Percentiles rank a stretch among this genome's conserved stretches.
Evolutionary conservation across 2,329 filamentous ascomycete species (phyloP).

Genomic region (Acrodontium crateriforme): DNA sequence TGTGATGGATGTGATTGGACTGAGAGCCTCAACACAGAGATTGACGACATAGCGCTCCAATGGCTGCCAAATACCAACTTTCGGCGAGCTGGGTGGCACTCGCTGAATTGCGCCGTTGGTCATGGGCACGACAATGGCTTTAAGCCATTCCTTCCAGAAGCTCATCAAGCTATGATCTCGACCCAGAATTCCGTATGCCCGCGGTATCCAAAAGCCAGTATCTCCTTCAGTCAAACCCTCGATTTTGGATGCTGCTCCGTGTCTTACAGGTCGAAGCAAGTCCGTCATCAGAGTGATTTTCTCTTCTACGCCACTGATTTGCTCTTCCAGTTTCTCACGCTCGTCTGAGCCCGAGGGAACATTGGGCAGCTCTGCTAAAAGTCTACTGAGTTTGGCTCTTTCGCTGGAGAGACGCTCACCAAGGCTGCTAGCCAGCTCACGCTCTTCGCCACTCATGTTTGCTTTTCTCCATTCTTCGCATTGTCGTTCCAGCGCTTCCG

Average conservation of each 20-base stretch:
- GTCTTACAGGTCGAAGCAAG: conserved; percentile 77
- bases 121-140: conserved; percentile 91
- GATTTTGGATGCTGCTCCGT: conserved; percentile 92
- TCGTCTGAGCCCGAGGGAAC: conserved; percentile 67
- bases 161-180: conserved; percentile 68
- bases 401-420: conserved; percentile 78
- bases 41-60: conserved; percentile 95
- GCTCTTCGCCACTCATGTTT: conserved; percentile 81
- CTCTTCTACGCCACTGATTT: conserved; percentile 91
- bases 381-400: conserved; percentile 75
- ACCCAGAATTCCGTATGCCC: conserved; percentile 85
- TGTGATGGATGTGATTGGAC: conserved; percentile 82
- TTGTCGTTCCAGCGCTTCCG: conserved; percentile 63
- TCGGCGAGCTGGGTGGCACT: conserved; percentile 77
- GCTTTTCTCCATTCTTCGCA: conserved; percentile 38
- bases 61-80: conserved; percentile 87
- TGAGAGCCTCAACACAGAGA: conserved; percentile 86
- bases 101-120: conserved; percentile 70
- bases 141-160: conserved; percentile 98
- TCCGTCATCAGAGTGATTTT: conserved; percentile 97
- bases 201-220: conserved; percentile 87
- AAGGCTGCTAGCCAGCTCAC: conserved; percentile 81
- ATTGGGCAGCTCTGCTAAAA: conserved; percentile 69
- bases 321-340: conserved; percentile 75
- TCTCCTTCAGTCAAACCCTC: conserved; percentile 91